These are phyloP conservation scores for Coprinellus micaceus DNA, from an alignment of 768 basidiomycete species.

Conservation along the genomic window DNA sequence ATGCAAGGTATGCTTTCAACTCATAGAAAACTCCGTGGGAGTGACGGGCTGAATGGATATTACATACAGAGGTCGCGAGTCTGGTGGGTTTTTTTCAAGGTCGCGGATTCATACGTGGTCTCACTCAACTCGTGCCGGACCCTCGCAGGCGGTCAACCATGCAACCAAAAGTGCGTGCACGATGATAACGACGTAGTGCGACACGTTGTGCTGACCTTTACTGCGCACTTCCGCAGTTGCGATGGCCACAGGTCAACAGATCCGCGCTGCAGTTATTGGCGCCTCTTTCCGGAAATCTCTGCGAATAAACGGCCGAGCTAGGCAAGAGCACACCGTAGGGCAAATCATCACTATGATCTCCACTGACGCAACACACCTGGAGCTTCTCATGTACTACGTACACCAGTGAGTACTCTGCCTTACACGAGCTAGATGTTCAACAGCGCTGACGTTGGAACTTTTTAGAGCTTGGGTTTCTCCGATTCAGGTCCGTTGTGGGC, in stretches of 20 bases:
- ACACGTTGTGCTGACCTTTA: not conserved
- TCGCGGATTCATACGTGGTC: conserved; percentile 2
- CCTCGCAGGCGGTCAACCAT: conserved; percentile 40
- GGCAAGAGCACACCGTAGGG: conserved; percentile 57
- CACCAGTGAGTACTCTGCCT: conserved; percentile 32
- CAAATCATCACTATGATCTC: conserved; percentile 71
- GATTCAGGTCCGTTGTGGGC: conserved; percentile 15
- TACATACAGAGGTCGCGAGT: conserved; percentile 36
- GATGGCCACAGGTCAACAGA: conserved; percentile 45
- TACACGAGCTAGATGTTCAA: not conserved
- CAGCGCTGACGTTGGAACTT: not conserved
- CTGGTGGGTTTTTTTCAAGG: no score
- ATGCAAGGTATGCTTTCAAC: conserved; percentile 50
- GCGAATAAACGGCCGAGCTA: conserved; percentile 57
- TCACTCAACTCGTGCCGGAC: not conserved
- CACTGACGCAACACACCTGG: conserved; percentile 56
- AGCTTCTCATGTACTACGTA: conserved; percentile 39
- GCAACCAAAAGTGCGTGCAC: conserved; percentile 38
- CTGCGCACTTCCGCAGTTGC: conserved; percentile 26
- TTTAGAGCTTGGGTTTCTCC: conserved; percentile 49
- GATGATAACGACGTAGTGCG: no score
- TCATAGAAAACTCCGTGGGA: not conserved
- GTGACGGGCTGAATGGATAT: not conserved
- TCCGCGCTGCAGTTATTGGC: conserved; percentile 34
- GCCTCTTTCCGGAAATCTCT: conserved; percentile 64